Percentiles rank a stretch among this genome's conserved stretches.
These are phyloP conservation scores for Leishmania mexicana DNA, from an alignment of 208 protist genomes.

Conservation along the genomic window DNA sequence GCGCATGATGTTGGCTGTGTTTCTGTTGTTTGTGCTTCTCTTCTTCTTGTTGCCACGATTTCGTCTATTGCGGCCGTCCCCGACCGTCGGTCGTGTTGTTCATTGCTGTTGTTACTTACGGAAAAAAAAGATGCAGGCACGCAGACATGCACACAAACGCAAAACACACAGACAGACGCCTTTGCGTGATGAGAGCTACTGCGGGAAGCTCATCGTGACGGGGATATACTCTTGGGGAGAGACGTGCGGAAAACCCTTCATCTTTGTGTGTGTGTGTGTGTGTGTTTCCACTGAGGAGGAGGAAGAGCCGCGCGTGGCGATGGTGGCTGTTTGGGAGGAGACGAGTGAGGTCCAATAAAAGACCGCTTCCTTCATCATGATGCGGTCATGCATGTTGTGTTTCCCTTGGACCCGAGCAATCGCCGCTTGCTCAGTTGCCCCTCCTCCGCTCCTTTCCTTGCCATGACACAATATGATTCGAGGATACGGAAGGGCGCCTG, in stretches of 20 bases:
- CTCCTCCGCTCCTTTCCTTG: background rate
- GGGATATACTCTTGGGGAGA: background rate
- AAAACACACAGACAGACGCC: background rate
- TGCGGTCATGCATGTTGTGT: background rate
- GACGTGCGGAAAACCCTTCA: background rate
- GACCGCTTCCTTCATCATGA: background rate
- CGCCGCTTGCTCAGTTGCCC: background rate
- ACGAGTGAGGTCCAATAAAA: background rate
- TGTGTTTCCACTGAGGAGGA: background rate
- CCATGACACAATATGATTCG: background rate
- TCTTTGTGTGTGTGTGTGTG: background rate
- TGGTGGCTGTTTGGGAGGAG: background rate
- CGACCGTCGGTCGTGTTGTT: background rate
- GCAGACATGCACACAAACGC: background rate
- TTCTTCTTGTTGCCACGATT: background rate
- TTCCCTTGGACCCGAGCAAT: background rate
- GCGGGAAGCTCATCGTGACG: background rate
- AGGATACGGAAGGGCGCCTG: background rate
- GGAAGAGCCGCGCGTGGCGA: background rate
- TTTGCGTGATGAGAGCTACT: background rate
- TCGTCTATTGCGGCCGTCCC: background rate
- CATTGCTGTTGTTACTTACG: background rate
- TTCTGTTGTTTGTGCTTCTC: background rate
- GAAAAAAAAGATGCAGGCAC: slow-evolving; percentile 5
- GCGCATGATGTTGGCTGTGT: background rate